phyloP scores from a whole-genome alignment of 345 rosid species.

The Eucalyptus cloeziana region DNA sequence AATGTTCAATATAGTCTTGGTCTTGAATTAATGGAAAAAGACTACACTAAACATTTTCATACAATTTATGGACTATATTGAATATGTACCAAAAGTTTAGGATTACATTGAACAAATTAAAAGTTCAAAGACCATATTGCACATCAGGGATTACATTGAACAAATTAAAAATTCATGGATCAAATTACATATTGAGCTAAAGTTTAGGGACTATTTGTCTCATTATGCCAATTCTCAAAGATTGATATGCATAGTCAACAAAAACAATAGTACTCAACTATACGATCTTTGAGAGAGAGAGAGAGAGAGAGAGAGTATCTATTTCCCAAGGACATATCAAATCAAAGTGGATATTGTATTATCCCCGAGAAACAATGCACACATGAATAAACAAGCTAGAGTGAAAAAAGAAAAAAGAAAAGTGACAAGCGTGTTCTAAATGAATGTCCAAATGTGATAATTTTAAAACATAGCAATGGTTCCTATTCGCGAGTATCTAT shows the following conservation, averaged over 20 bases:
- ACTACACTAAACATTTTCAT: too few species aligned
- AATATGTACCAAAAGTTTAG: too few species aligned
- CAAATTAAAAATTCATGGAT: fast-evolving
- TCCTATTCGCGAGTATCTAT: background rate
- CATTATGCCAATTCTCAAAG: background rate
- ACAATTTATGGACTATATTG: too few species aligned
- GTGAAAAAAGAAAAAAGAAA: background rate
- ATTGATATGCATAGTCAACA: background rate
- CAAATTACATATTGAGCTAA: too few species aligned
- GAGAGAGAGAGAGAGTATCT: background rate
- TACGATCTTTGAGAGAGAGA: too few species aligned
- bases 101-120: too few species aligned
- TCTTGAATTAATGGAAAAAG: too few species aligned
- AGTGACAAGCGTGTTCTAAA: background rate
- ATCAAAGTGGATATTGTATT: background rate
- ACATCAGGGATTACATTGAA: too few species aligned
- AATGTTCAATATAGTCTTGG: too few species aligned
- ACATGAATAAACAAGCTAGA: background rate
- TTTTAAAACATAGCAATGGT: background rate
- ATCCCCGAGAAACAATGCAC: background rate
- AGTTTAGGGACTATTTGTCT: too few species aligned
- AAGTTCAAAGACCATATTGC: fast-evolving
- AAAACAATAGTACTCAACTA: background rate
- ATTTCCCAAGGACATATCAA: background rate
- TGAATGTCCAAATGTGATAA: background rate